Base-by-base conservation (phyloP, 495 filamentous ascomycete species). In the Aspergillus ellipticus region DNA sequence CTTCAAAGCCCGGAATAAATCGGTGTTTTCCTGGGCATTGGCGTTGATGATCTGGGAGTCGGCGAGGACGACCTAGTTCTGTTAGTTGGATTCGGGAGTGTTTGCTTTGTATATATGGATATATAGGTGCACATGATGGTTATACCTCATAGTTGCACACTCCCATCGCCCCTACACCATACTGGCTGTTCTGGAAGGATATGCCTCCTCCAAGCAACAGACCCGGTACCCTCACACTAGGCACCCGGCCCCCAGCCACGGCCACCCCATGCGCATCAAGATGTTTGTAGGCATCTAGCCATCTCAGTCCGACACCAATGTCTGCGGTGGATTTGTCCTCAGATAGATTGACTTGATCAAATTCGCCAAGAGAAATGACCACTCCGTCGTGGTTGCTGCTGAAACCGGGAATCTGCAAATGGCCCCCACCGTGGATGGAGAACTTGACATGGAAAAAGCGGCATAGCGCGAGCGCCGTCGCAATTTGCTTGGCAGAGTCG, bases 1-100 rank as follows among this genome's bases (percentile, higher is more conserved):
- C 47, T 69, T 68, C 6, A 74, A 51, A 3, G 65, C 66, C 21
- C 54, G 43, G 58, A 64, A 68, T 16, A 74, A 61, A 33, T 72
- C 65, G 16, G 42, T 22, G 49, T 79, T 71, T 0, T 67, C 62
- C 0, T 56, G 51, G 1, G 61, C 54, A 49, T 75, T 82, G 48
- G 74, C 79, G 33, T 79, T 71, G 50, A 74, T 57, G 24, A 80
- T 63, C 28, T 19, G 43, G 1, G 26, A 39, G 48, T 51, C 28
- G 22, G 48, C 39, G 28, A 57, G 54, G 28, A 57, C 48, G 8
- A 57, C 48, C 54, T 56, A 24, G 1, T 2, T 45, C 19, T 4
- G 35, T 51, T n/a, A 49, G n/a, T n/a, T n/a, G n/a, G n/a, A n/a
- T n/a, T n/a, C n/a, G n/a, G n/a, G n/a, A n/a, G n/a, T n/a, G n/a